These are phyloP conservation scores for Psilocybe sp. DNA, from an alignment of 768 basidiomycete species.

Conservation along the genomic window DNA sequence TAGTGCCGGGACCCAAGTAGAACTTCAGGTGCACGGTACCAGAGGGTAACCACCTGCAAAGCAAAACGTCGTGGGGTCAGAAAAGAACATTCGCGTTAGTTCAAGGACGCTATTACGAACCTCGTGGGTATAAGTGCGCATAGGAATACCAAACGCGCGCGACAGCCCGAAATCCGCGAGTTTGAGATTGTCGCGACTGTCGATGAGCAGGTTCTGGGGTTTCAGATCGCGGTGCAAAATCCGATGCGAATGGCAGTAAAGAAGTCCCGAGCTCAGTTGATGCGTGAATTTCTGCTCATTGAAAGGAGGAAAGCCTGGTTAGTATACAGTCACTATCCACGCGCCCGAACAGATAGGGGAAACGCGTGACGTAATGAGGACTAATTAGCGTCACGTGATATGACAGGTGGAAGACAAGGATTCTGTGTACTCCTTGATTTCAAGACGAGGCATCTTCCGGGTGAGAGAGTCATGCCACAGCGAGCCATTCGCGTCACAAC, in stretches of 20 bases:
- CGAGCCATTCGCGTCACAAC: slow-evolving; percentile 17
- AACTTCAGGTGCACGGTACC: slow-evolving; percentile 99
- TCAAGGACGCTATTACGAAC: slow-evolving; percentile 33
- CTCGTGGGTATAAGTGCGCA: slow-evolving; percentile 99
- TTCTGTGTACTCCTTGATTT: too few relatives aligned
- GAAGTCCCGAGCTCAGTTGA: slow-evolving; percentile 86
- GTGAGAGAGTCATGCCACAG: background rate
- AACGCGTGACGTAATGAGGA: slow-evolving; percentile 18
- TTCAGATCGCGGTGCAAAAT: slow-evolving; percentile 98
- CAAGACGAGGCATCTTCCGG: background rate
- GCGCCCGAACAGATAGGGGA: background rate
- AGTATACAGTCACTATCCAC: too few relatives aligned
- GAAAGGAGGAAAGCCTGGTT: too few relatives aligned
- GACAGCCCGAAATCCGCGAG: slow-evolving; percentile 96
- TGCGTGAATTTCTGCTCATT: slow-evolving; percentile 99
- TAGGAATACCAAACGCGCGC: slow-evolving; percentile 95
- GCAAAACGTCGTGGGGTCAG: background rate
- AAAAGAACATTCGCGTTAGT: slow-evolving; percentile 13
- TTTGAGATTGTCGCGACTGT: slow-evolving; percentile 87
- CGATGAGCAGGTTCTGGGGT: slow-evolving; percentile 93
- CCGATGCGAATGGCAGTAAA: slow-evolving; percentile 93
- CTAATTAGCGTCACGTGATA: slow-evolving; percentile 27
- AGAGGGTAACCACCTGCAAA: slow-evolving; percentile 91
- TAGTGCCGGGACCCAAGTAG: slow-evolving; percentile 95
- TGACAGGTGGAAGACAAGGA: background rate